A percentile compares a stretch with the other conserved stretches of the same genome.
phyloP scores from a whole-genome alignment of 352 stramenopile genomes.

The Phytophthora vignae region DNA sequence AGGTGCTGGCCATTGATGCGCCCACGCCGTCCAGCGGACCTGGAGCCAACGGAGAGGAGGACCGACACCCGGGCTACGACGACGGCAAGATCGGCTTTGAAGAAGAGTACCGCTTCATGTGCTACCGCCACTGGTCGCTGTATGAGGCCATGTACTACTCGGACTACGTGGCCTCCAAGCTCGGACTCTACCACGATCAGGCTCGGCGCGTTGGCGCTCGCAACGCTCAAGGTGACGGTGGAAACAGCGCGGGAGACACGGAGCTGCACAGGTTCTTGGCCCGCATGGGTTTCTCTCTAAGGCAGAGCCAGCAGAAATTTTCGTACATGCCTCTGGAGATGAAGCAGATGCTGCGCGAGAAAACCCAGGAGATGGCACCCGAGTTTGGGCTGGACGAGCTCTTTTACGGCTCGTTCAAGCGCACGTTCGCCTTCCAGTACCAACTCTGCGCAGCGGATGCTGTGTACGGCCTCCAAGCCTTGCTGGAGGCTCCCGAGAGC shows the following conservation, averaged over 20 bases:
- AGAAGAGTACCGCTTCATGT: conserved; percentile 97
- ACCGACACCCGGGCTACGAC: conserved; percentile 69
- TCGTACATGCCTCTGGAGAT: conserved; percentile 95
- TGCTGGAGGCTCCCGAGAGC: conserved; percentile 91
- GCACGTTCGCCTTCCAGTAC: conserved; percentile 95
- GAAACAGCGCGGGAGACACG: conserved; percentile 63
- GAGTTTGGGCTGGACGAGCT: conserved; percentile 96
- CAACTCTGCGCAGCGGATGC: conserved; percentile 95
- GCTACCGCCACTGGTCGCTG: conserved; percentile 95
- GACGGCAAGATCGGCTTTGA: conserved; percentile 90
- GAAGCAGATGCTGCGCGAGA: conserved; percentile 93
- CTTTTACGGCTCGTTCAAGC: conserved; percentile 97
- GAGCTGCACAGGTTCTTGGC: conserved; percentile 94
- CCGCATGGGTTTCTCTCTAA: conserved; percentile 97
- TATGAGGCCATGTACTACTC: conserved; percentile 97
- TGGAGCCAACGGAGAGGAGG: conserved; percentile 39
- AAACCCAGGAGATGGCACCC: conserved; percentile 91
- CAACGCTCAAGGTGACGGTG: conserved; percentile 47
- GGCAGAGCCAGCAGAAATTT: conserved; percentile 96
- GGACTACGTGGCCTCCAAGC: conserved; percentile 94
- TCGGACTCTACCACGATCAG: conserved; percentile 81
- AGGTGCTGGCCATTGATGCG: conserved; percentile 84
- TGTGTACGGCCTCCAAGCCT: conserved; percentile 93
- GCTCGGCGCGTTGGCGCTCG: conserved; percentile 67
- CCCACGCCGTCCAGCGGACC: conserved; percentile 39